Conservation (phyloP, 257 asterid species). For the Plantago elongata region DNA sequence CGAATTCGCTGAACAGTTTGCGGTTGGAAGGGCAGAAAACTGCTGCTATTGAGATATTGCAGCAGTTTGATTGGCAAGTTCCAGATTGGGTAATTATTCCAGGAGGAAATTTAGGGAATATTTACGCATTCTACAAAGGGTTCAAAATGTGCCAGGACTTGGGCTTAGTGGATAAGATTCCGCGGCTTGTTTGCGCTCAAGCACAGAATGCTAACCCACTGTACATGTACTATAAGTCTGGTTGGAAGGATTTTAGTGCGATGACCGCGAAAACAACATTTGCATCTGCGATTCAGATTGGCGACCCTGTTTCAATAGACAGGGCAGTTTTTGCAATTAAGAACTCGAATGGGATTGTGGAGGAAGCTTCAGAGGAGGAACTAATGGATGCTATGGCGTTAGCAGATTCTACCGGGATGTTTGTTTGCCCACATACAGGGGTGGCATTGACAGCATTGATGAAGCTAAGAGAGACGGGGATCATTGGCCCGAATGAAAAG, state of each 20-base stretch:
- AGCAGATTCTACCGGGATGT: neutral
- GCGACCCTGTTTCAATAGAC: too few species aligned
- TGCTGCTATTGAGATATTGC: neutral
- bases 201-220: neutral
- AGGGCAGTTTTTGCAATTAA: too few species aligned
- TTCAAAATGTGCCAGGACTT: neutral
- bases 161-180: neutral
- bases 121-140: slow-evolving; percentile 1
- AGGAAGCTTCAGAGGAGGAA: too few species aligned
- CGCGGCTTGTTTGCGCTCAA: neutral
- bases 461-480: neutral
- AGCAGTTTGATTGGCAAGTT: slow-evolving; percentile 1
- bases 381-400: too few species aligned
- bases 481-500: neutral
- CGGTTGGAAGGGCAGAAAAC: slow-evolving; percentile 1
- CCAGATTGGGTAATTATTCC: slow-evolving; percentile 3
- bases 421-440: neutral
- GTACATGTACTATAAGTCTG: too few species aligned
- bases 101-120: slow-evolving; percentile 1
- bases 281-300: too few species aligned
- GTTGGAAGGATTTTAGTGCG: too few species aligned
- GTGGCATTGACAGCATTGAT: neutral
- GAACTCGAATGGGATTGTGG: too few species aligned
- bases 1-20: neutral
- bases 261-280: too few species aligned